These are phyloP conservation scores for Cyclotella atomus DNA, from an alignment of 108 stramenopile genomes.

Conservation along the genomic window DNA sequence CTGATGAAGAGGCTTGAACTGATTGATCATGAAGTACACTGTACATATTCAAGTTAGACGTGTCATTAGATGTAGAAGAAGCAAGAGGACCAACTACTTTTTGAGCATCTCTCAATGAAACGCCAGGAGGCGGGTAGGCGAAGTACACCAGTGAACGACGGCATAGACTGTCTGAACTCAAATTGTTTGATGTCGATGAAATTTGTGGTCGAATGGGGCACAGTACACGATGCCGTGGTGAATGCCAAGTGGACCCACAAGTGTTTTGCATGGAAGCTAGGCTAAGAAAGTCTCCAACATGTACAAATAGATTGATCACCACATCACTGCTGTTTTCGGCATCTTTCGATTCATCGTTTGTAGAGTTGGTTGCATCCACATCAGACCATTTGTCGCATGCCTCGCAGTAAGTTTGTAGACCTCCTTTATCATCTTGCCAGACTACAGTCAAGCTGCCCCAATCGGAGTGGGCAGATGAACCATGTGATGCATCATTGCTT, in stretches of 20 bases:
- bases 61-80: not conserved
- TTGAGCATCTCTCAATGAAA: slow-evolving; percentile 47
- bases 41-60: slow-evolving; percentile 22
- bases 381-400: slow-evolving; percentile 65
- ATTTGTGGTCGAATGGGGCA: slow-evolving; percentile 30
- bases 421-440: slow-evolving; percentile 84
- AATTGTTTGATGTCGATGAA: slow-evolving; percentile 1
- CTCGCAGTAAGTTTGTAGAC: slow-evolving; percentile 82
- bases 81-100: slow-evolving; percentile 22
- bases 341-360: slow-evolving; percentile 4
- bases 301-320: slow-evolving; percentile 56
- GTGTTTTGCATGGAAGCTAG: slow-evolving; percentile 33
- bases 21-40: slow-evolving; percentile 64
- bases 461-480: slow-evolving; percentile 79
- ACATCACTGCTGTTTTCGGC: not conserved
- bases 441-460: slow-evolving; percentile 84
- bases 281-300: slow-evolving; percentile 81
- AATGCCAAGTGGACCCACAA: slow-evolving; percentile 31
- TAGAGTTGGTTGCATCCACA: slow-evolving; percentile 29
- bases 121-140: slow-evolving; percentile 65
- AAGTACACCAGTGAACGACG: slow-evolving; percentile 73
- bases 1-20: not conserved
- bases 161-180: no score
- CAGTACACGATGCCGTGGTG: slow-evolving; percentile 47
- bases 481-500: slow-evolving; percentile 22